Evolutionary conservation across 2,329 filamentous ascomycete genomes (phyloP), one percentile per base, ranked within the genome.

Genomic region (Xylogone sp.): DNA sequence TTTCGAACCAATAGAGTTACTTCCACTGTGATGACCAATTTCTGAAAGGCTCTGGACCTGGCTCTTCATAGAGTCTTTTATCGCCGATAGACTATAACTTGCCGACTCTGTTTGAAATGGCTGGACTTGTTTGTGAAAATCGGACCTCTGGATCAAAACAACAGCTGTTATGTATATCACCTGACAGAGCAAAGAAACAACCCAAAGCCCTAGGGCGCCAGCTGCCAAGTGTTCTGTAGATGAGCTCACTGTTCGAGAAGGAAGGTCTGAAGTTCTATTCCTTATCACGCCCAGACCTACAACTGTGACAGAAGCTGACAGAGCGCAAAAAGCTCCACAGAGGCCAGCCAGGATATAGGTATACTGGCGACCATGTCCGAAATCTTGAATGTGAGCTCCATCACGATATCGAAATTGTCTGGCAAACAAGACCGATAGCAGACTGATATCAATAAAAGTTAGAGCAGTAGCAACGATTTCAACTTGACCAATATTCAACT

Each of bases 121-220:
- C 24, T 60, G 56, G 21, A 57, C 60, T 46, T 62, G 60, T 53
- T 59, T 52, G 31, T 62, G 59, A 46, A 63, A 61, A 31, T 62
- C 59, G 49, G 50, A 62, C 18, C 58, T 54, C 47, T 61, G 64
- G 29, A 62, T 47, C 22, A 59, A 49, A 10, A 63, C 54, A 46
- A 65, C 59, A 44, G 55, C 62, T 19, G 65, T 58, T 10, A 65
- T 47, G 48, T 65, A 66, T 1, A 62, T 6, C 8, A 56, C 57
- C 45, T 65, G 57, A 7, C 58, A 61, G 21, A 63, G 31, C 31
- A 65, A 31, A 13, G 59, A 55, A 12, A 65, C 46, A 2, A 56
- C 62, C 62, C 64, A 66, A 3, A 62, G 47, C 22, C 62, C 53
- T 20, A 68, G 64, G 10, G 55, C 63, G 13, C 55, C 62, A 18